A percentile compares a stretch with the other conserved stretches of the same genome.
Conservation (phyloP, 768 basidiomycete species). For the Obba rivulosa region DNA sequence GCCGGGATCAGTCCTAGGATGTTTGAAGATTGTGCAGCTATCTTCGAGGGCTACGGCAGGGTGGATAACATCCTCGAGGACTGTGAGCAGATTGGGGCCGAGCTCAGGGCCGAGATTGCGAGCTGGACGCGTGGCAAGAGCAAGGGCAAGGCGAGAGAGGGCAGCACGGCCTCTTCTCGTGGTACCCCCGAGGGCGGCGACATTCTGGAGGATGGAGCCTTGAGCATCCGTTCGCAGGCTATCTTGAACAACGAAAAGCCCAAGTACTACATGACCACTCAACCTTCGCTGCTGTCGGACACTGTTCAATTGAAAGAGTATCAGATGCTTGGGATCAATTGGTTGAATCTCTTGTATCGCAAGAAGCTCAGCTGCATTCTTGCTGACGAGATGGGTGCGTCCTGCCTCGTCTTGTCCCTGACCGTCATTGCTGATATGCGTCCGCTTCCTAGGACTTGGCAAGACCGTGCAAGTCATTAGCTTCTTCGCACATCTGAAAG, state of each 20-base stretch:
- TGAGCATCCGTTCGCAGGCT: constrained; percentile 48
- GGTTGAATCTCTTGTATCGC: constrained; percentile 84
- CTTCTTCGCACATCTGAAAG: constrained; percentile 87
- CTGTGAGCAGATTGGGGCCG: constrained; percentile 81
- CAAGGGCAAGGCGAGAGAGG: constrained; percentile 35
- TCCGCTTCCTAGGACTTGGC: constrained; percentile 66
- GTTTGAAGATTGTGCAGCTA: constrained; percentile 84
- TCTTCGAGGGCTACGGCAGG: constrained; percentile 79
- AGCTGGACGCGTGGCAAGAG: constrained; percentile 52
- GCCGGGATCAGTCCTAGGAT: constrained; percentile 83
- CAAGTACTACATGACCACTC: constrained; percentile 65
- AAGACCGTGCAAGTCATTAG: constrained; percentile 99
- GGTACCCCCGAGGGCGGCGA: constrained; percentile 26
- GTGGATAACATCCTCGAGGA: constrained; percentile 87
- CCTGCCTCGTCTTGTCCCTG: constrained; percentile 6
- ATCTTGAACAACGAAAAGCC: constrained; percentile 35
- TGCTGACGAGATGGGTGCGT: constrained; percentile 97
- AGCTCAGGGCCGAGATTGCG: constrained; percentile 67
- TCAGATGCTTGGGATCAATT: constrained; percentile 95
- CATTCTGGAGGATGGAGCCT: constrained; percentile 51
- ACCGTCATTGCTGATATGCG: neutral
- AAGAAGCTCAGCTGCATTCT: constrained; percentile 87
- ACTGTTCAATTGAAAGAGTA: constrained; percentile 89
- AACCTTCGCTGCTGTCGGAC: constrained; percentile 64
- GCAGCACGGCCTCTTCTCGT: constrained; percentile 14